These are phyloP conservation scores for Ganoderma resinaceum DNA, from an alignment of 1,284 basidiomycete species.

Conservation along the genomic window DNA sequence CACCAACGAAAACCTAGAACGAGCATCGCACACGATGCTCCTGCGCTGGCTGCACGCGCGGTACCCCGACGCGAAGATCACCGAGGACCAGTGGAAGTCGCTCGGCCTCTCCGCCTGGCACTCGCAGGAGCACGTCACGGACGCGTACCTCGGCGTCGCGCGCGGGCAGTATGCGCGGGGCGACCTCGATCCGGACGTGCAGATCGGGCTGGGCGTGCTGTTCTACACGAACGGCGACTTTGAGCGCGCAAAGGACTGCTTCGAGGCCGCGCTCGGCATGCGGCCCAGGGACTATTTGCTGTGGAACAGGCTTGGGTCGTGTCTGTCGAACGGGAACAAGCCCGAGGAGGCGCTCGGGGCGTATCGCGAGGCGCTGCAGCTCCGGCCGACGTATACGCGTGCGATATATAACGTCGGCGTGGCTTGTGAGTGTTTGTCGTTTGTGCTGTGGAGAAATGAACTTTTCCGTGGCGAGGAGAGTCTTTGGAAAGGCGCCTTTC, in stretches of 20 bases:
- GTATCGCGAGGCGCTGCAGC: conserved; percentile 91
- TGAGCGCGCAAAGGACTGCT: conserved; percentile 89
- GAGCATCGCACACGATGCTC: conserved; percentile 88
- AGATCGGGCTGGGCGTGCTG: conserved; percentile 92
- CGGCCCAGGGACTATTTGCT: conserved; percentile 92
- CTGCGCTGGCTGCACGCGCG: conserved; percentile 86
- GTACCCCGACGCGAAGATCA: conserved; percentile 72
- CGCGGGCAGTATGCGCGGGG: conserved; percentile 76
- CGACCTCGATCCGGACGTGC: conserved; percentile 90
- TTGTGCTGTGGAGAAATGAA: too few species aligned
- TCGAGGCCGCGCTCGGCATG: conserved; percentile 82
- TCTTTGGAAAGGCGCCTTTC: too few species aligned
- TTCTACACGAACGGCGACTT: conserved; percentile 90
- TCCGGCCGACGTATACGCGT: conserved; percentile 95
- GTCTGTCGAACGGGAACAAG: conserved; percentile 93
- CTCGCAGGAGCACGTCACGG: conserved; percentile 82
- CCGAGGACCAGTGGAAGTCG: conserved; percentile 64
- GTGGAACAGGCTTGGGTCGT: conserved; percentile 97
- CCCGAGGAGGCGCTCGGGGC: conserved; percentile 97
- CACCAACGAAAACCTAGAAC: conserved; percentile 95
- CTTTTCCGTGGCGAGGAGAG: too few species aligned
- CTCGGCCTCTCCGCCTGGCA: conserved; percentile 84
- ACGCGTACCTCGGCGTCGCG: conserved; percentile 87
- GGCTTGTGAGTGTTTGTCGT: conserved; percentile 70
- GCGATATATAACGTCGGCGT: conserved; percentile 99